Percentiles rank a stretch among this genome's conserved stretches.
These are phyloP conservation scores for Fusarium ramigenum DNA, from an alignment of 2,329 filamentous ascomycete genomes.

Conservation along the genomic window DNA sequence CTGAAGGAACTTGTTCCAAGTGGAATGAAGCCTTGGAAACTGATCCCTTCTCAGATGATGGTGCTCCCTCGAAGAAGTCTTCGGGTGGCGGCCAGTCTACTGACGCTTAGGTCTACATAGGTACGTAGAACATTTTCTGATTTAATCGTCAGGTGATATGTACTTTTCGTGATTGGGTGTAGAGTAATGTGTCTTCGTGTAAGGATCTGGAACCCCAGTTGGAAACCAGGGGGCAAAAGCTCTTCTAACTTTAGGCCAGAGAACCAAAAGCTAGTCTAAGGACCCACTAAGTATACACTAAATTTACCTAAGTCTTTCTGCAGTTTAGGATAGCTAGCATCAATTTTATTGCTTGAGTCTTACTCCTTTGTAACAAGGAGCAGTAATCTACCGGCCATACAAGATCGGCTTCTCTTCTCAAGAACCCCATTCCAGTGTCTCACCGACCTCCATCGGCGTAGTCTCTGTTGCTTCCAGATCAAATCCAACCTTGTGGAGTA, in stretches of 20 bases:
- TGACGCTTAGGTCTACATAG: neutral
- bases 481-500: neutral
- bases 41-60: neutral
- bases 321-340: neutral
- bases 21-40: neutral
- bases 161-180: neutral
- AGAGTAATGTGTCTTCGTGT: neutral
- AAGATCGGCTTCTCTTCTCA: neutral
- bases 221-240: neutral
- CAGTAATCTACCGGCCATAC: neutral
- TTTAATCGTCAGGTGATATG: rapidly evolving
- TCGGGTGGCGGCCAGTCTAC: neutral
- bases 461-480: neutral
- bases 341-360: neutral
- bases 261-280: neutral
- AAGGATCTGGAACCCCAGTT: neutral
- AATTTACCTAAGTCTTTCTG: neutral
- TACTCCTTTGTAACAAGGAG: neutral
- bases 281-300: neutral
- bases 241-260: neutral
- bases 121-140: rapidly evolving
- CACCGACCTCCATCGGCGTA: neutral
- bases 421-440: neutral
- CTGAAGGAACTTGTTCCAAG: neutral
- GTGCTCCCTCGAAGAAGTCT: neutral